Base-by-base conservation (phyloP, 2,329 filamentous ascomycete species). In the Cercospora canescens region DNA sequence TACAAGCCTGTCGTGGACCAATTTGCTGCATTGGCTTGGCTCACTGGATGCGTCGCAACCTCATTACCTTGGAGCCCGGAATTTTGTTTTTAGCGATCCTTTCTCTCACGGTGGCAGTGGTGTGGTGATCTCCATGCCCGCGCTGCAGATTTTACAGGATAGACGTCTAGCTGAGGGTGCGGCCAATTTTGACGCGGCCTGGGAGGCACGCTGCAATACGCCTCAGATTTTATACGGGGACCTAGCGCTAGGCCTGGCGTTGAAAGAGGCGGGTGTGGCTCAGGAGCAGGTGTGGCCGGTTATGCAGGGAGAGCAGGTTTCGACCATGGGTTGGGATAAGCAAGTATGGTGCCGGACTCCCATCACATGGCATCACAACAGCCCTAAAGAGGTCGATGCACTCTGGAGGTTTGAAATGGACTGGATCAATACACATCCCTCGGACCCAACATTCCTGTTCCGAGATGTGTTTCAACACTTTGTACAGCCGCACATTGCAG, bases 301-400 rank as follows among this genome's bases (percentile, higher is more conserved):
- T 12, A 12, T 50, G 6, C 45, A 50, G 26, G 45, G 21, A 14
- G 45, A 50, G 45, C 21, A 26, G 14, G 18, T 50, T 21, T 50
- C 45, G 45, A 50, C 45, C 80, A 45, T 45, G 41, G 41, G 41
- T 24, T 45, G 41, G 41, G 41, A 45, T 11, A 45, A 45, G 41
- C 41, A 45, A 45, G 41, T 45, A 4, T 45, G 41, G 41, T 45
- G 41, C 24, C 41, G 18, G 8, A 45, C 18, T 45, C 41, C 41
- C 41, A 24, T 45, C 41, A 21, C 41, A 45, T 45, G 41, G 41
- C 41, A 45, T 24, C 41, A 45, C 41, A 45, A 45, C 18, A 45
- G 41, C 41, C 41, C 41, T 45, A 11, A 11, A 45, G 41, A 45
- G 18, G 4, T 45, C 18, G 41, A 45, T 45, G 41, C 41, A 24